Conservation (phyloP, 345 rosid species). For the Citrus cavaleriei region DNA sequence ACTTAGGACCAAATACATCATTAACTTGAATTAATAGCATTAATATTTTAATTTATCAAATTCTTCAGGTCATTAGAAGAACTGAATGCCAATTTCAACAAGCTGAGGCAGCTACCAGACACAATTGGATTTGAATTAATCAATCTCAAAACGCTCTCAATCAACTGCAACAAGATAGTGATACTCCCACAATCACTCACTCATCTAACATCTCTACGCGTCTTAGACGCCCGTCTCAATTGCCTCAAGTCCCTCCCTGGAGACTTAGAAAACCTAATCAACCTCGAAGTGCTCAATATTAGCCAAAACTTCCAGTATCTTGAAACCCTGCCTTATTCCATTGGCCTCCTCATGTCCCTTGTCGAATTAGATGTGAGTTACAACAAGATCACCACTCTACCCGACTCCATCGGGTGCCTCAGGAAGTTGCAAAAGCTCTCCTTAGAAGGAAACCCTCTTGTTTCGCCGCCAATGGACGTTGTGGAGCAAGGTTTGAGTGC, state of each 20-base stretch:
- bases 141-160: conserved; percentile 60
- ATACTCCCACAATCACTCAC: conserved; percentile 66
- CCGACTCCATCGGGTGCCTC: conserved; percentile 77
- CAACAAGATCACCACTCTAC: conserved; percentile 59
- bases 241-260: conserved; percentile 69
- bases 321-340: conserved; percentile 47
- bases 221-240: conserved; percentile 73
- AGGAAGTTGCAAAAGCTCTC: conserved; percentile 58
- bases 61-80: conserved; percentile 66
- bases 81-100: conserved; percentile 85
- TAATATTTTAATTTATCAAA: no score
- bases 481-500: conserved; percentile 55
- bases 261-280: conserved; percentile 71
- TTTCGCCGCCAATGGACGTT: conserved; percentile 69
- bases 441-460: conserved; percentile 81
- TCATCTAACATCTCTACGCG: conserved; percentile 54
- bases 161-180: conserved; percentile 72
- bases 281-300: conserved; percentile 64
- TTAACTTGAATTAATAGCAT: not conserved
- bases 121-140: conserved; percentile 64
- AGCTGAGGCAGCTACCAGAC: conserved; percentile 65
- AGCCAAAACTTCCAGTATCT: conserved; percentile 88
- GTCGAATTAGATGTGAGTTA: conserved; percentile 77
- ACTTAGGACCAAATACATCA: not conserved
- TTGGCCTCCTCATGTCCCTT: conserved; percentile 71